Evolutionary conservation across 257 asterid species (phyloP), one percentile per base, ranked within the genome.

Genomic region (Jacaranda mimosifolia): DNA sequence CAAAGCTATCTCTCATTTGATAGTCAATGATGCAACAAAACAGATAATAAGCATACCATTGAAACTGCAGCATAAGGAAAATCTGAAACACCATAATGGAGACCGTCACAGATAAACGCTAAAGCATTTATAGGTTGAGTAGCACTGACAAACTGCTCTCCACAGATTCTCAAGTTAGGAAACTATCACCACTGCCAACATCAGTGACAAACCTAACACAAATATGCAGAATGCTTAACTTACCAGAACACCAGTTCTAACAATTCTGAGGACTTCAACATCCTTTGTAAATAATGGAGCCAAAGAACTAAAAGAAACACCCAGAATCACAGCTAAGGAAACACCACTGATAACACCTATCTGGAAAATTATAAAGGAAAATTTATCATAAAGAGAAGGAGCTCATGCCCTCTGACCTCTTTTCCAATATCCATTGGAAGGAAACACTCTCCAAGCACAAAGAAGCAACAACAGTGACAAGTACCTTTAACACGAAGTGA

Each of bases 71-170:
- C 94, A 56, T 87, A 92, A 72, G 89, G 88, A 60, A 94, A 94
- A 83, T 94, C 98, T 5, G 98, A 94, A 75, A 91, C 95, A 72
- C 98, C 99, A 70, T 88, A 91, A 79, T 91, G 94, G 67, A 92
- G 97, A 70, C 98, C 97, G 56, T 94, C 99, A 39, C 89, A 85
- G 68, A 92, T 83, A 73, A 94, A 91, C 40, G 99, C 98, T 66
- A 94, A 82, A 9, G 99, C 91, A 80, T 87, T 94, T 59, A 94
- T 62, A 69, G 98, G 98, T 79, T 94, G 98, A 82, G 95, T 94
- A 78, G 86, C 91, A 75, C 96, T 80, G 73, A 94, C 97, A 89
- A 94, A 92, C 98, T 92, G 97, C 87, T 73, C 72, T 77, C 45
- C 81, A 75, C 49, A 65, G 63, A 77, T 73, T 59, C 32, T 26